Base-by-base conservation (phyloP, 2,329 filamentous ascomycete species). In the Colletotrichum zoysiae region DNA sequence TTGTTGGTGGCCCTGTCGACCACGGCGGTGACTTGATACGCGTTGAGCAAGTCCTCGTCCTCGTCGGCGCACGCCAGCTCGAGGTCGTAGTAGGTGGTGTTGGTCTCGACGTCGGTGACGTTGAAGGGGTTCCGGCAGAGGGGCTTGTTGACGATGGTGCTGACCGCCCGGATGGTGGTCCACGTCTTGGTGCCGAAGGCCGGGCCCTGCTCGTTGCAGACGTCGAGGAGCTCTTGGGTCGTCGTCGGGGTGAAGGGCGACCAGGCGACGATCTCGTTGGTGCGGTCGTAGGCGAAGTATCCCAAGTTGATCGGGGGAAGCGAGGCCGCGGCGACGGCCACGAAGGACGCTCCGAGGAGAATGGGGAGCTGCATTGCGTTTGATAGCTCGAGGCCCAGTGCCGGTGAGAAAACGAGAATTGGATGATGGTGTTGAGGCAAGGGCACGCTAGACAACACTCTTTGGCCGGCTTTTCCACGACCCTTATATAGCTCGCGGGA, bases 101-200 rank as follows among this genome's bases (percentile, higher is more conserved):
- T 48, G 30, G 69, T 71, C 0, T 16, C 53, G 23, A 40, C 33
- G 38, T 53, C 44, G 40, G 69, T 69, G 59, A 64, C 9, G 59
- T 60, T 69, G 69, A 71, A 71, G 40, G 69, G 69, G n/a, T 69
- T 71, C 53, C 65, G 69, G 44, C 69, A 71, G 38, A 71, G 56
- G 16, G 69, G 65, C 16, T 56, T 46, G 16, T 44, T 44, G 46
- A 55, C 53, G 59, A 65, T 69, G n/a, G 59, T 71, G 46, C 46
- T 69, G 38, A 35, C 46, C 7, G 55, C 20, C 2, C 59, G 59
- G 53, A 71, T 60, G 6, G n/a, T 4, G 38, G 46, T 64, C 69
- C 65, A 71, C 3, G 65, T 71, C 1, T 46, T 55, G 2, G 65
- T 65, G 6, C 69, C 69, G 46, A 44, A 55, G 16, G 60, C n/a